phyloP scores from a whole-genome alignment of 192 early-diverging fungal genomes.

The Cetraspora pellucida region DNA sequence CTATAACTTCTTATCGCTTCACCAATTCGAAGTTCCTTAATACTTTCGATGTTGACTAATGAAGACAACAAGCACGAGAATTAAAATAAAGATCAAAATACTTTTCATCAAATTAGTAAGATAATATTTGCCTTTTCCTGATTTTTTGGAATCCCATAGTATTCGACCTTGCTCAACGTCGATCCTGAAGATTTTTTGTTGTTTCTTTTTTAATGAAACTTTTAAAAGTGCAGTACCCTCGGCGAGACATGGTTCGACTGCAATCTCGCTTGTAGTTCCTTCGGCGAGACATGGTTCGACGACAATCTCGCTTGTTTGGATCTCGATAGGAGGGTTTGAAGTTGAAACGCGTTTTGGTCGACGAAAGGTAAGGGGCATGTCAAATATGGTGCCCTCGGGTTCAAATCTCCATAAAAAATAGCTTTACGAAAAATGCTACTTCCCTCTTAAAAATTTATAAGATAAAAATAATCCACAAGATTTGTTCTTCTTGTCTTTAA shows the following conservation, averaged over 20 bases:
- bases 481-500: too few relatives aligned
- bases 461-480: too few relatives aligned
- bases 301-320: slow-evolving; percentile 6
- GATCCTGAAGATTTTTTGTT: slow-evolving; percentile 44
- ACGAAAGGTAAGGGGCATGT: too few relatives aligned
- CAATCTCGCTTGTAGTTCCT: slow-evolving; percentile 34
- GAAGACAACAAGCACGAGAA: background rate
- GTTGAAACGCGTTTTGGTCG: too few relatives aligned
- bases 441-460: too few relatives aligned
- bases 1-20: slow-evolving; percentile 47
- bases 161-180: slow-evolving; percentile 48
- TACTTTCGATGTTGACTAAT: slow-evolving; percentile 52
- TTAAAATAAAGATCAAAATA: slow-evolving; percentile 10
- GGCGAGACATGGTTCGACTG: slow-evolving; percentile 28
- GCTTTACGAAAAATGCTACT: too few relatives aligned
- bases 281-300: slow-evolving; percentile 31
- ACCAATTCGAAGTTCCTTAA: slow-evolving; percentile 49
- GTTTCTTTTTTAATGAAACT: slow-evolving; percentile 47
- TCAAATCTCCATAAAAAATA: too few relatives aligned
- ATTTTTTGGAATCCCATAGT: slow-evolving; percentile 51
- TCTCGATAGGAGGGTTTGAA: too few relatives aligned
- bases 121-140: slow-evolving; percentile 38
- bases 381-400: too few relatives aligned
- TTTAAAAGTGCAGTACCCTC: slow-evolving; percentile 44
- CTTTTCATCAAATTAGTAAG: background rate